Percentiles rank a stretch among this genome's conserved stretches.
Evolutionary conservation across 169 alveolate species (phyloP).

Genomic region (Plasmodium fragile): DNA sequence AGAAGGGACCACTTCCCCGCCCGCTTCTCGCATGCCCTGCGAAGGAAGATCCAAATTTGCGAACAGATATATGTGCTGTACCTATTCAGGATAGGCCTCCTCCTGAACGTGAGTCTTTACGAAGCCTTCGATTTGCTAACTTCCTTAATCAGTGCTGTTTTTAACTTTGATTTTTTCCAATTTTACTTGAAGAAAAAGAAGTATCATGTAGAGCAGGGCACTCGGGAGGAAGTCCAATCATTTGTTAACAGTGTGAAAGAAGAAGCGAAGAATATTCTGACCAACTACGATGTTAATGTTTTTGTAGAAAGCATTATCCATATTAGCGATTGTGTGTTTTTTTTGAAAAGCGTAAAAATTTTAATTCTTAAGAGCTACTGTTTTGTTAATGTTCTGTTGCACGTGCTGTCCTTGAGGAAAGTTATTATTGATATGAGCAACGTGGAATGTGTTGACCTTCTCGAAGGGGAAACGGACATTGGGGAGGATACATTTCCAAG

Average conservation of each 20-base stretch:
- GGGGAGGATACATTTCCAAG: background rate
- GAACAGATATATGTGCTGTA: constrained; percentile 36
- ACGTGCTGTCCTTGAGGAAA: constrained; percentile 5
- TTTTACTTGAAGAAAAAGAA: constrained; percentile 33
- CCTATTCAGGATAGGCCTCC: constrained; percentile 21
- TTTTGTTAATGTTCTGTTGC: constrained; percentile 41
- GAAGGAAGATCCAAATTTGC: constrained; percentile 31
- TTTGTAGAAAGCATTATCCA: constrained; percentile 34
- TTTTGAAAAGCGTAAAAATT: constrained; percentile 8
- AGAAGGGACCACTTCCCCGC: background rate
- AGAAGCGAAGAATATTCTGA: constrained; percentile 7
- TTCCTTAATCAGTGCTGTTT: background rate
- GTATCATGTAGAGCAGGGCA: constrained; percentile 13
- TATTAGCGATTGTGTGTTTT: constrained; percentile 38
- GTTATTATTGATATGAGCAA: constrained; percentile 32
- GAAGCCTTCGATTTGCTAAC: constrained; percentile 46
- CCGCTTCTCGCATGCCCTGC: background rate
- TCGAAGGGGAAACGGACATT: background rate
- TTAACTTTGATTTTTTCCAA: constrained; percentile 37
- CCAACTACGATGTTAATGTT: constrained; percentile 13
- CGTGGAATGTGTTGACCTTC: background rate
- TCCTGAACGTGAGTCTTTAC: constrained; percentile 43
- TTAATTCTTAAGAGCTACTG: constrained; percentile 38
- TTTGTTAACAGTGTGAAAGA: constrained; percentile 16
- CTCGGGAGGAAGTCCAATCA: background rate